These are phyloP conservation scores for Penicillium chermesinum DNA, from an alignment of 495 filamentous ascomycete genomes.

Conservation along the genomic window DNA sequence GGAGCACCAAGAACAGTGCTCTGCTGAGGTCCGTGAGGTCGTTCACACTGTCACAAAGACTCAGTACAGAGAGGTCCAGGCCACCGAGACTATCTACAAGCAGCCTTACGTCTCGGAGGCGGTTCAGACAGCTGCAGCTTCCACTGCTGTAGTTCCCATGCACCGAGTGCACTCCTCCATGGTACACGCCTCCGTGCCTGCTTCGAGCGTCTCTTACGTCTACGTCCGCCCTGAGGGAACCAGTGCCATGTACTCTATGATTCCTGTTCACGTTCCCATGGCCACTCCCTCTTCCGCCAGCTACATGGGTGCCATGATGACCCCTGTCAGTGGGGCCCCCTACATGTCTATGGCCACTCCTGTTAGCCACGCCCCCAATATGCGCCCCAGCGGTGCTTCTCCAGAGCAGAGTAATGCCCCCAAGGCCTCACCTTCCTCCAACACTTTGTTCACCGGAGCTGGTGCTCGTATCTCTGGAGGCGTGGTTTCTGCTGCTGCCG, in stretches of 20 bases:
- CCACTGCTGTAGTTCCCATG: conserved; percentile 2
- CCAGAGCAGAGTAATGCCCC: conserved; percentile 8
- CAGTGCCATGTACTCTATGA: conserved; percentile 19
- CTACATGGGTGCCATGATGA: neutral
- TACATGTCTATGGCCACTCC: conserved; percentile 11
- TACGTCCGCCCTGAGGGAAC: conserved; percentile 2
- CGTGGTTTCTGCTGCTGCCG: conserved; percentile 23
- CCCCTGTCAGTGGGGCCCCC: neutral
- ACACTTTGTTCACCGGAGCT: conserved; percentile 24
- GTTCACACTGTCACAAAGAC: conserved; percentile 31
- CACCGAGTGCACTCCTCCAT: conserved; percentile 3
- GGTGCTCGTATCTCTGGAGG: conserved; percentile 26
- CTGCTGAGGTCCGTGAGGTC: conserved; percentile 18
- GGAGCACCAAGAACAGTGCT: neutral
- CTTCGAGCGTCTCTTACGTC: conserved; percentile 6
- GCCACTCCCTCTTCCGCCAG: conserved; percentile 12
- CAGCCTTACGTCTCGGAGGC: conserved; percentile 1
- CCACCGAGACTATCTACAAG: conserved; percentile 9
- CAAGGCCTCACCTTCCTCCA: conserved; percentile 9
- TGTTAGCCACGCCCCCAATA: neutral
- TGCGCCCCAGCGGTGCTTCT: conserved; percentile 12
- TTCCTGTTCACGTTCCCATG: conserved; percentile 32
- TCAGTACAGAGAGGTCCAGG: conserved; percentile 16
- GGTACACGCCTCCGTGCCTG: neutral
- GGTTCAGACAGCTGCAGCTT: too few relatives aligned